Evolutionary conservation across 148 eudicot genomes (phyloP), one percentile per base, ranked within the genome.

Genomic region (Salicornia ramosissima): DNA sequence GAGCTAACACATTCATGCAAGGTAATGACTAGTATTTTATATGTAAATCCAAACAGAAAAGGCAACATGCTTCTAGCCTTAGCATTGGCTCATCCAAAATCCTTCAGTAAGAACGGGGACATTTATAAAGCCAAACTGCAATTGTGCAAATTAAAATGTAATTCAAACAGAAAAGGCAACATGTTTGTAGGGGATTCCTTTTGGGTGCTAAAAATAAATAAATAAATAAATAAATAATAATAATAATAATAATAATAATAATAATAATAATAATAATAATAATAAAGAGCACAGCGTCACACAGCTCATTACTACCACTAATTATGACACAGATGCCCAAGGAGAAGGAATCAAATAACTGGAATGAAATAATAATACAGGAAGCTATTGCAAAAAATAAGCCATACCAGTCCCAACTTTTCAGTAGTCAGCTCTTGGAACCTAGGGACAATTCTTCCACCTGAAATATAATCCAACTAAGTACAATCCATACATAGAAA

Each of bases 391-490:
- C 14, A 19, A 57, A 12, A 26, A 39, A 14, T 18, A 6, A 67
- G 24, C 33, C 65, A 64, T 84, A 91, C 95, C 86, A 52, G 64
- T 70, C 97, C 94, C 25, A 91, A 80, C 78, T 92, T 92, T 74
- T 40, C 10, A 68, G 18, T 34, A 65, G 55, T 83, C 89, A 93
- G 76, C 73, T 93, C 98, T 75, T 93, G 96, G 74, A 93, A 93
- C 77, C 98, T 85, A 53, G 98, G 96, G 65, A 93, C 98, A 76
- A 93, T 93, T 80, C 96, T 90, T 53, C 98, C 98, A 75, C 98
- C 98, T 93, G 77, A 39, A 31, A n/a, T 58, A 18, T 62, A 10
- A 50, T 63, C 29, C 31, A 10, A 36, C 9, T 28, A 31, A 29
- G 25, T 49, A 49, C 55, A 36, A 11, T 11, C 13, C 13, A 46